Percentiles rank a stretch among this genome's conserved stretches.
phyloP scores from a whole-genome alignment of 768 basidiomycete species.

The Tylopilus sp. region DNA sequence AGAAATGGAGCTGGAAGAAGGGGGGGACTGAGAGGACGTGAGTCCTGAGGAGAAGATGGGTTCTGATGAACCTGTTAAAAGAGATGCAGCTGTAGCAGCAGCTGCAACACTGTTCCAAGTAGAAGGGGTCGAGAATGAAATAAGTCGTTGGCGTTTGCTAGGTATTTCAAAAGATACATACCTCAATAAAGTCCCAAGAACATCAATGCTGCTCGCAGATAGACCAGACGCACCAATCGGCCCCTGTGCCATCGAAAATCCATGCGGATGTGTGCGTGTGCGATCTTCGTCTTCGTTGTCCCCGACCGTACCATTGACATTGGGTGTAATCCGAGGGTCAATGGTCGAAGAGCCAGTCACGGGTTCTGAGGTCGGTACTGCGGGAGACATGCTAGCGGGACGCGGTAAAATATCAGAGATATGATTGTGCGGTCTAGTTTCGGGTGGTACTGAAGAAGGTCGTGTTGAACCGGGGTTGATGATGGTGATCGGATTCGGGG shows the following conservation, averaged over 20 bases:
- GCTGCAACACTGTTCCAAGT: conserved; percentile 66
- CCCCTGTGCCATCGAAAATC: conserved; percentile 24
- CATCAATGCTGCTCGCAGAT: conserved; percentile 76
- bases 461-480: conserved; percentile 8
- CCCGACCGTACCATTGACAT: not conserved
- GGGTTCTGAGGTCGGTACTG: conserved; percentile 11
- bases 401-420: conserved; percentile 41
- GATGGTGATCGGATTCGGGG: conserved; percentile 4
- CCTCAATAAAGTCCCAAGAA: conserved; percentile 81
- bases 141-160: not conserved
- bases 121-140: not conserved
- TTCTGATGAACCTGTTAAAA: conserved; percentile 69
- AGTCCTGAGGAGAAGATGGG: conserved; percentile 59
- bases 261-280: conserved; percentile 16
- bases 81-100: conserved; percentile 86
- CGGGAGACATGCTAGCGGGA: conserved; percentile 31
- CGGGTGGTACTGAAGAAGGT: conserved; percentile 27
- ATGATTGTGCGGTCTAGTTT: conserved; percentile 31
- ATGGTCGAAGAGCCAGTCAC: not conserved
- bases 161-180: conserved; percentile 28
- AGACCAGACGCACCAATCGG: conserved; percentile 36
- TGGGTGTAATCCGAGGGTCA: conserved; percentile 2
- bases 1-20: conserved; percentile 11
- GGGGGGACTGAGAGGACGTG: conserved; percentile 33
- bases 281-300: conserved; percentile 18